These are phyloP conservation scores for Thalassiosira oceanica DNA, from an alignment of 352 stramenopile genomes.

Conservation along the genomic window DNA sequence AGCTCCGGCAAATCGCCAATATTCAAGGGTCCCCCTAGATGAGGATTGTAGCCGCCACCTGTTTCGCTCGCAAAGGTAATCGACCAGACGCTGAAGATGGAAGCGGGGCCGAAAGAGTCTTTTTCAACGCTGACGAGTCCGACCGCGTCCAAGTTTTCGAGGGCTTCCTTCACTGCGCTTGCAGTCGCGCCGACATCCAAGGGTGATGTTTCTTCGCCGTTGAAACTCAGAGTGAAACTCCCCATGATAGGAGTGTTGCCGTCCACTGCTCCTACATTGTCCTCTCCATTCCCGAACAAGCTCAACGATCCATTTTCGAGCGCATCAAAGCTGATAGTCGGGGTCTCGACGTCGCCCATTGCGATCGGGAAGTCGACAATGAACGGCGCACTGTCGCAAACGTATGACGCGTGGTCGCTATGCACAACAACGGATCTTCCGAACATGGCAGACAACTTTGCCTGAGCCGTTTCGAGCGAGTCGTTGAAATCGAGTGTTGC, in stretches of 20 bases:
- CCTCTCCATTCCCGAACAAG: conserved; percentile 44
- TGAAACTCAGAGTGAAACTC: conserved; percentile 85
- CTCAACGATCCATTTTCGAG: conserved; percentile 42
- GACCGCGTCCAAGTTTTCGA: conserved; percentile 87
- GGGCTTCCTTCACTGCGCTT: conserved; percentile 82
- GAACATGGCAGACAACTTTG: conserved; percentile 45
- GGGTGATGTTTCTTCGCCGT: conserved; percentile 76
- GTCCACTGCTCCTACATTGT: conserved; percentile 46
- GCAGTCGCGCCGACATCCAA: conserved; percentile 87
- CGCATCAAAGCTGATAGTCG: conserved; percentile 49
- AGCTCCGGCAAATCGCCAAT: conserved; percentile 85
- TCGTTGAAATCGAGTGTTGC: conserved; percentile 46
- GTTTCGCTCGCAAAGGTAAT: conserved; percentile 69
- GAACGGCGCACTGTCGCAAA: conserved; percentile 54
- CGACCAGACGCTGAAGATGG: conserved; percentile 53
- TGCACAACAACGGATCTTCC: conserved; percentile 36
- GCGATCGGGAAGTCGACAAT: conserved; percentile 83
- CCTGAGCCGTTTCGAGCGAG: conserved; percentile 68
- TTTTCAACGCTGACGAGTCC: conserved; percentile 88
- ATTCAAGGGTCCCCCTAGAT: conserved; percentile 70
- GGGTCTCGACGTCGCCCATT: conserved; percentile 73
- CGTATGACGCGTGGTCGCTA: conserved; percentile 28
- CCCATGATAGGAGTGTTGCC: conserved; percentile 71
- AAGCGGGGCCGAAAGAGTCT: conserved; percentile 55
- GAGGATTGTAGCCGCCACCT: conserved; percentile 35